phyloP scores from a whole-genome alignment of 805 yeast genomes.

The Candida chilensis region DNA sequence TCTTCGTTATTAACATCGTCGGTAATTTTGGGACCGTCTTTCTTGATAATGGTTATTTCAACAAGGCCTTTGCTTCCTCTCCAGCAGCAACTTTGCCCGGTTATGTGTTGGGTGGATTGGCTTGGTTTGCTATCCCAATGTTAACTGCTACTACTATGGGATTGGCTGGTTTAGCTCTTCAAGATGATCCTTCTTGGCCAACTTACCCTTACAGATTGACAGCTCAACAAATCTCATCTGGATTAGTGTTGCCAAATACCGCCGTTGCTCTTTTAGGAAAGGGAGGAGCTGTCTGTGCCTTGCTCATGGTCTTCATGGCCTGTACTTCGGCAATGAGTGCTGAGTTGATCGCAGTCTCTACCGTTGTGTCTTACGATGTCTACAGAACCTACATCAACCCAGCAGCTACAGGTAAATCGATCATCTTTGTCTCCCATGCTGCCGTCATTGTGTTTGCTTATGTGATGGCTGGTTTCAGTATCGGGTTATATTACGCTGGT shows the following conservation, averaged over 20 bases:
- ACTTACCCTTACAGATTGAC: slow-evolving; percentile 65
- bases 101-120: slow-evolving; percentile 78
- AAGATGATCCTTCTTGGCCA: slow-evolving; percentile 65
- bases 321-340: slow-evolving; percentile 91
- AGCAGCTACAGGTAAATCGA: slow-evolving; percentile 61
- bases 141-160: slow-evolving; percentile 81
- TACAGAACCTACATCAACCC: slow-evolving; percentile 79
- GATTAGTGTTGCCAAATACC: slow-evolving; percentile 69
- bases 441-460: slow-evolving; percentile 50
- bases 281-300: slow-evolving; percentile 81
- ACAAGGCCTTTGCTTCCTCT: slow-evolving; percentile 79
- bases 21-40: slow-evolving; percentile 90
- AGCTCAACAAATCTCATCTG: slow-evolving; percentile 67
- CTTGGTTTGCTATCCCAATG: slow-evolving; percentile 90
- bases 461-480: slow-evolving; percentile 74
- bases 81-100: slow-evolving; percentile 85
- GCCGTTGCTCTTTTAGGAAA: slow-evolving; percentile 80
- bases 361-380: slow-evolving; percentile 78
- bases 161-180: slow-evolving; percentile 70
- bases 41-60: slow-evolving; percentile 82
- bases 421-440: slow-evolving; percentile 60
- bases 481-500: slow-evolving; percentile 74
- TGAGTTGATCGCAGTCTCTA: slow-evolving; percentile 81
- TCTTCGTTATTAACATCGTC: slow-evolving; percentile 74
- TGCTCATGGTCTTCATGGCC: slow-evolving; percentile 81